Percentiles rank a stretch among this genome's conserved stretches.
Conservation (phyloP, 441 rosid genomes). For the Erodium moschatum region DNA sequence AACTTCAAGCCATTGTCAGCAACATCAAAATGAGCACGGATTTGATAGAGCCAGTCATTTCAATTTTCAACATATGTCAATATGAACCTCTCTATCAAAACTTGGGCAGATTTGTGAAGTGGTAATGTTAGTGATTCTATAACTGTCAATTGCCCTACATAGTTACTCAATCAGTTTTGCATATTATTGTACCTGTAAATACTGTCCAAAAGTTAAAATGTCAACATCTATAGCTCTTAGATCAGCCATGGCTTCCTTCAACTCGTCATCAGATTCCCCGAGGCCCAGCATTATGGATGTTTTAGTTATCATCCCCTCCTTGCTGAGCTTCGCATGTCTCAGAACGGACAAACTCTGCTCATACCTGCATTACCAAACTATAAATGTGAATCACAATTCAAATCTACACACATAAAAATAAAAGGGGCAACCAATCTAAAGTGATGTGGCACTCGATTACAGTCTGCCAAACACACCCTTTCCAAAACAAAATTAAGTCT, state of each 20-base stretch:
- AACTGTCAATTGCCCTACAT: background rate
- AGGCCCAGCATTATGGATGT: conserved; percentile 95
- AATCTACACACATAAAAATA: conserved; percentile 10
- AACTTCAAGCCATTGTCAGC: conserved; percentile 5
- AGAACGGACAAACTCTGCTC: conserved; percentile 87
- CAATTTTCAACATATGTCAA: background rate
- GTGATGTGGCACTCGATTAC: background rate
- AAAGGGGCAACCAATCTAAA: background rate
- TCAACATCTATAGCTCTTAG: conserved; percentile 83
- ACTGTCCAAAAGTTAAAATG: conserved; percentile 91
- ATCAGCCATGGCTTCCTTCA: conserved; percentile 80
- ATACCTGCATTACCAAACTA: conserved; percentile 45
- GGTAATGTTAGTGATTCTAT: background rate
- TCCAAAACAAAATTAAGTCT: background rate
- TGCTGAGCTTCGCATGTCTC: conserved; percentile 70
- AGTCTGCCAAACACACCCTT: background rate
- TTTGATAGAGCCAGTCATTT: background rate
- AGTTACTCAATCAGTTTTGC: conserved; percentile 1
- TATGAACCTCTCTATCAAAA: background rate
- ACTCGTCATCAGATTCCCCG: conserved; percentile 83
- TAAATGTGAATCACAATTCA: conserved; percentile 18
- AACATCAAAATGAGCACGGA: background rate
- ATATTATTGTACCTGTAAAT: conserved; percentile 59
- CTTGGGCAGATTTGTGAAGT: background rate
- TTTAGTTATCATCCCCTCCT: conserved; percentile 79